A percentile compares a stretch with the other conserved stretches of the same genome.
Evolutionary conservation across 2,329 filamentous ascomycete genomes (phyloP).

Genomic region (Aspergillus sp.): DNA sequence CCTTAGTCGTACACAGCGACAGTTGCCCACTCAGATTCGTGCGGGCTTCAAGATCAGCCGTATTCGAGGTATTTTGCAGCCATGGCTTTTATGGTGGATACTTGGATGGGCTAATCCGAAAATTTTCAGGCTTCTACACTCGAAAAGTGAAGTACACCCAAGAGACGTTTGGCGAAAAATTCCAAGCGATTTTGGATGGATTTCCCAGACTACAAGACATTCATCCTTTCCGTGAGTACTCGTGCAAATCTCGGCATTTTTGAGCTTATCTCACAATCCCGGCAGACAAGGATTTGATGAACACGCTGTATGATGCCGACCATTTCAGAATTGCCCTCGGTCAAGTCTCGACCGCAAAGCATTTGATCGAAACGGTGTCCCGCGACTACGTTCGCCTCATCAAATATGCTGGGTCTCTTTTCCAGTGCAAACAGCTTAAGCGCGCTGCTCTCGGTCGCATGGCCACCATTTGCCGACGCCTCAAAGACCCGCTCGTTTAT

Average conservation of each 20-base stretch:
- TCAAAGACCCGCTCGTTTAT: slow-evolving; percentile 93
- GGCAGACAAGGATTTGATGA: slow-evolving; percentile 76
- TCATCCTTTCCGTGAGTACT: slow-evolving; percentile 78
- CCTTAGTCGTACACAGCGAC: slow-evolving; percentile 85
- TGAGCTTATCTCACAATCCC: slow-evolving; percentile 10
- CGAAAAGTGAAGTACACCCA: slow-evolving; percentile 98
- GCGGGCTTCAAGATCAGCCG: slow-evolving; percentile 93
- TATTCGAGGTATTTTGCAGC: slow-evolving; percentile 62
- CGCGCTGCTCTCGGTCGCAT: slow-evolving; percentile 92
- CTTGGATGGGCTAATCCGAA: slow-evolving; percentile 26
- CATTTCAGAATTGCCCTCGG: slow-evolving; percentile 96
- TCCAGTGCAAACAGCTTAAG: slow-evolving; percentile 99
- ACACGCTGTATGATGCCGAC: slow-evolving; percentile 98
- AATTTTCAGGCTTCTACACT: slow-evolving; percentile 76
- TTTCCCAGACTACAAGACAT: slow-evolving; percentile 93
- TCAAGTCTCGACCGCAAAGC: slow-evolving; percentile 92
- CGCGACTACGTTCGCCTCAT: slow-evolving; percentile 94
- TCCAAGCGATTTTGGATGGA: slow-evolving; percentile 83
- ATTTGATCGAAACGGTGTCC: slow-evolving; percentile 92
- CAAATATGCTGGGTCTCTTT: slow-evolving; percentile 95
- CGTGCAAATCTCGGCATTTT: slow-evolving; percentile 6
- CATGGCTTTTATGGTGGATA: neutral
- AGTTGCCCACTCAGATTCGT: slow-evolving; percentile 91
- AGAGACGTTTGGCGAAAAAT: slow-evolving; percentile 94
- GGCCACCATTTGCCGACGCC: slow-evolving; percentile 91